Evolutionary conservation across 2,329 filamentous ascomycete species (phyloP), one percentile per base, ranked within the genome.

Genomic region (Trichophyton benhamiae): DNA sequence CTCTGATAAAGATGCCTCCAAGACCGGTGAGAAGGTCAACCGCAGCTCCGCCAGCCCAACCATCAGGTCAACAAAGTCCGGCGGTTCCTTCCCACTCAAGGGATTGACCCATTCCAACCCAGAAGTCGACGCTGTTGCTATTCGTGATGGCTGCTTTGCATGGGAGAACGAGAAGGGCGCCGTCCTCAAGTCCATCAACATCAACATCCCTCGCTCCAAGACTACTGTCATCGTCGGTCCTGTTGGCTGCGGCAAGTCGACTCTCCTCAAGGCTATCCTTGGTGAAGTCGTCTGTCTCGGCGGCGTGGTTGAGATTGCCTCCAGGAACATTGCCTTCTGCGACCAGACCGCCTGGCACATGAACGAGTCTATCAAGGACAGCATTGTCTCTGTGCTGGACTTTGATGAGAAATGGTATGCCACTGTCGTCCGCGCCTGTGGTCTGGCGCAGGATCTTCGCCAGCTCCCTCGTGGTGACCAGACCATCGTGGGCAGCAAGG

Each of bases 231-330:
- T 81, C 8, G 72, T 80, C 61, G 79, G 79, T 15, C 79, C 79
- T 15, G 77, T 80, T 25, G 80, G 78, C 3, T 80, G 76, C 62
- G 80, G 80, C 3, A 82, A 82, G 63, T 80, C 79, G 20, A 80
- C 79, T 3, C 66, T 82, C 3, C 70, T 79, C 3, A 77, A 77
- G 61, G 71, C 72, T 17, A 66, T 80, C 15, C 71, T 79, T 0
- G 76, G 77, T 25, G 78, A 80, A 62, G 70, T 75, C 0, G 70
- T 73, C 2, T 70, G 67, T 27, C 59, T 69, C 2, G 61, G 66
- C 20, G 77, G 76, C 17, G 68, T 65, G 4, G 67, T 76, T n/a
- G 66, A 70, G 11, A 53, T 74, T 22, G 63, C 68, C 0, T 68
- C 70, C 0, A 55, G 67, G 3, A 70, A 70, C 48, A 67, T 76